Conservation (phyloP, 345 rosid species). For the Hibiscus syriacus region DNA sequence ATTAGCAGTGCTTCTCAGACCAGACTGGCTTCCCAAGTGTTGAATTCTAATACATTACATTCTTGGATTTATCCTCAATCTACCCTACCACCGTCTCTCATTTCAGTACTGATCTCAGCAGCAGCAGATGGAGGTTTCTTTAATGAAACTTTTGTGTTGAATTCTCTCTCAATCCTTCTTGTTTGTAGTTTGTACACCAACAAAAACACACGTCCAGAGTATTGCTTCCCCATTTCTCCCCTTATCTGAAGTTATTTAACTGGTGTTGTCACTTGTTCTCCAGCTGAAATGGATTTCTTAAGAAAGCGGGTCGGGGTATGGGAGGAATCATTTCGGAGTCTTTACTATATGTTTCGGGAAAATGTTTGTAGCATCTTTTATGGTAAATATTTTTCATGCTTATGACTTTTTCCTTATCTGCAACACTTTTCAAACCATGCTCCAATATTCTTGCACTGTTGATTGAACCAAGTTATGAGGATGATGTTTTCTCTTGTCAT, state of each 20-base stretch:
- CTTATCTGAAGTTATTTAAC: conserved; percentile 9
- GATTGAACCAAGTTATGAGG: background rate
- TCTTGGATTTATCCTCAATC: conserved; percentile 97
- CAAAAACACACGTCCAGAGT: background rate
- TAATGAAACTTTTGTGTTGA: conserved; percentile 2
- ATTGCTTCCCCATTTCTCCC: background rate
- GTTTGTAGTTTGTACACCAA: conserved; percentile 2
- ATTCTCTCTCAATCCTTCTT: background rate
- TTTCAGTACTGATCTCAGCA: conserved; percentile 50
- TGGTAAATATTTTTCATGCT: conserved; percentile 39
- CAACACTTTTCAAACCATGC: too few relatives aligned
- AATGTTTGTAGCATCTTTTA: conserved; percentile 63
- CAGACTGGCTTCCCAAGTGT: conserved; percentile 31
- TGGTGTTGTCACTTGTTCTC: conserved; percentile 16
- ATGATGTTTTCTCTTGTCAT: background rate
- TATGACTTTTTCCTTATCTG: too few relatives aligned
- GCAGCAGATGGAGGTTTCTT: conserved; percentile 63
- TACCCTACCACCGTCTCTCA: conserved; percentile 60
- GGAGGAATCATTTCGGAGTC: conserved; percentile 92
- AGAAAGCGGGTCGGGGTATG: conserved; percentile 57
- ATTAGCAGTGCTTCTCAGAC: conserved; percentile 24
- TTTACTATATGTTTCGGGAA: conserved; percentile 76
- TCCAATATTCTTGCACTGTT: conserved; percentile 1
- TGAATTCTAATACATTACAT: conserved; percentile 47
- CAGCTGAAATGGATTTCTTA: conserved; percentile 60